Base-by-base conservation (phyloP, 495 filamentous ascomycete species). In the Venustampulla echinocandica region DNA sequence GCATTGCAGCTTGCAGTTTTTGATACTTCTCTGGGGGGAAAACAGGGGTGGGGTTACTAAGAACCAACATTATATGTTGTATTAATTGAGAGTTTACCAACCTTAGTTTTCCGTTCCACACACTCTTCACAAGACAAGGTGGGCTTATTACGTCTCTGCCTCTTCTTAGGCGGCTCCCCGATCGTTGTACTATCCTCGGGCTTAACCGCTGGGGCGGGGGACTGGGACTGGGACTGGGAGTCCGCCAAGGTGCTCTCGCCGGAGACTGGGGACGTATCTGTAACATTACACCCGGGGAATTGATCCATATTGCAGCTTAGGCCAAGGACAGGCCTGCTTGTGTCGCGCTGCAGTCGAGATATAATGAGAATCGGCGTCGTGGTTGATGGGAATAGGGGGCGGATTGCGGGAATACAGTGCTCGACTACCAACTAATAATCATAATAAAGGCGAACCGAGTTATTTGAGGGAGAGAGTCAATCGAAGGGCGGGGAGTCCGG, bases 121-220 rank as follows among this genome's bases (percentile, higher is more conserved):
- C 82, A 87, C 52, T 84, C 80, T 45, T 76, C 69, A 57, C 82
- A 87, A 32, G 79, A 83, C 32, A 87, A 55, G 1, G 81, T 87
- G 3, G 82, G 82, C 56, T 87, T 87, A 63, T 87, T 87, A 19
- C 82, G 69, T 60, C 81, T 84, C 61, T 84, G 81, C 61, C 79
- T 83, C 62, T 81, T 82, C 61, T 63, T 71, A 2, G 56, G 43
- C 5, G 64, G 68, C 36, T 49, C 53, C n/a, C 18, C 6, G 4
- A 21, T 35, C 7, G 36, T 44, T 35, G 20, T 5, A 22, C 35
- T 47, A 32, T 54, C 37, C 17, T 53, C 50, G 28, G 10, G 3
- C 14, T 46, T 35, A 21, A 44, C 22, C 5, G 6, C 18, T 5
- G 37, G 7, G 22, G n/a, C n/a, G n/a, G n/a, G n/a, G n/a, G n/a